Evolutionary conservation across 345 rosid species (phyloP).

Genomic region (Stellera chamaejasme): DNA sequence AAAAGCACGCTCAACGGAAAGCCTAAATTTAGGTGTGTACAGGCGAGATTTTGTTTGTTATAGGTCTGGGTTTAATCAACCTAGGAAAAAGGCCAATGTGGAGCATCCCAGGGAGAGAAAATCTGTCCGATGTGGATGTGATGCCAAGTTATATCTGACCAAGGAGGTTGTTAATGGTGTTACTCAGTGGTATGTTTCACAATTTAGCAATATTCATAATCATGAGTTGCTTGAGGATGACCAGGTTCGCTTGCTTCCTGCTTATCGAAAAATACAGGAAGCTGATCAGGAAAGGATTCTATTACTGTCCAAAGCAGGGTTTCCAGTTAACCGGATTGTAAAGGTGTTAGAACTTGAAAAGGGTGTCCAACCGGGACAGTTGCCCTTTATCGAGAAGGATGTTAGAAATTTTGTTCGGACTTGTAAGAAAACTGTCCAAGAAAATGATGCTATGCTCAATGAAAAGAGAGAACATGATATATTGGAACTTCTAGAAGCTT

Average conservation of each 20-base stretch:
- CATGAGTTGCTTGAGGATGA: constrained; percentile 92
- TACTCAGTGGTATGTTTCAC: constrained; percentile 79
- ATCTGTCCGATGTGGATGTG: constrained; percentile 92
- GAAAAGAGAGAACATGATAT: constrained; percentile 72
- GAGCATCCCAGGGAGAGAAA: constrained; percentile 94
- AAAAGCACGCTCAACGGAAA: constrained; percentile 85
- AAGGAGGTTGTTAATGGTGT: constrained; percentile 61
- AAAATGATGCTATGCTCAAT: constrained; percentile 67
- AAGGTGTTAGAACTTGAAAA: constrained; percentile 83
- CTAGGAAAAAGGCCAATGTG: constrained; percentile 79
- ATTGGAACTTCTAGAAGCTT: constrained; percentile 67
- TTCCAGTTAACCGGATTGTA: constrained; percentile 81
- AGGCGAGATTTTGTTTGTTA: constrained; percentile 92
- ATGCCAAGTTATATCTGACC: constrained; percentile 76
- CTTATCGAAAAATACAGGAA: constrained; percentile 84
- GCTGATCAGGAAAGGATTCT: constrained; percentile 86
- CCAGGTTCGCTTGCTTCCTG: constrained; percentile 88
- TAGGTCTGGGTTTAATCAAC: constrained; percentile 91
- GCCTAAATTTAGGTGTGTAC: constrained; percentile 80
- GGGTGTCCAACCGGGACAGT: constrained; percentile 76
- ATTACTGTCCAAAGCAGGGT: constrained; percentile 86
- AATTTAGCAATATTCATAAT: constrained; percentile 92
- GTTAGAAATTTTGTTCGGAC: constrained; percentile 87
- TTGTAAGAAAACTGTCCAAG: constrained; percentile 78
- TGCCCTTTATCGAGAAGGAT: constrained; percentile 90